Conservation (phyloP, 306 rosid species). For the Amphicarpaea edgeworthii region DNA sequence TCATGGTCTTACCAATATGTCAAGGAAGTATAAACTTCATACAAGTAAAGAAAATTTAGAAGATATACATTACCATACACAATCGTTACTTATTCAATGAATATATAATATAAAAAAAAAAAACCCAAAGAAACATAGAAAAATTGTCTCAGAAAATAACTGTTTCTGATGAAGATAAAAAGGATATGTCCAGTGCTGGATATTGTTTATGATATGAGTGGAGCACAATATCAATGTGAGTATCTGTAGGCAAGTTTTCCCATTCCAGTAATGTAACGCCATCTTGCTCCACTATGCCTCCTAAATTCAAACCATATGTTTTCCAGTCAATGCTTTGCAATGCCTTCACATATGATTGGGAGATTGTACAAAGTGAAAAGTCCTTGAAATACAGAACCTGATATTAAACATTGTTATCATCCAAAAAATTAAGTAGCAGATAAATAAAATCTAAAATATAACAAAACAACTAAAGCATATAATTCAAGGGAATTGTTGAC, state of each 20-base stretch:
- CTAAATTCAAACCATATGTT: conserved; percentile 76
- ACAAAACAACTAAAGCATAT: conserved; percentile 32
- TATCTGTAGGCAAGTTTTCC: conserved; percentile 65
- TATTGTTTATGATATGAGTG: conserved; percentile 76
- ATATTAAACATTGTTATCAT: conserved; percentile 39
- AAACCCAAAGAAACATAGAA: background rate
- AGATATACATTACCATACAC: conserved; percentile 14
- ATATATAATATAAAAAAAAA: background rate
- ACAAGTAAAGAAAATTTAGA: conserved; percentile 9
- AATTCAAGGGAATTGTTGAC: conserved; percentile 28
- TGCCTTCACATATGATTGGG: conserved; percentile 69
- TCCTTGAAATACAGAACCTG: conserved; percentile 85
- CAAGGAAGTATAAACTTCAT: conserved; percentile 61
- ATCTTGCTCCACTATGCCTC: conserved; percentile 58
- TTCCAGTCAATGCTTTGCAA: conserved; percentile 76
- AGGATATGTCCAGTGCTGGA: conserved; percentile 45
- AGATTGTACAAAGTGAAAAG: conserved; percentile 64
- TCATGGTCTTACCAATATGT: conserved; percentile 56
- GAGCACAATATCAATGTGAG: conserved; percentile 75
- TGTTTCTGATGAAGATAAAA: conserved; percentile 39
- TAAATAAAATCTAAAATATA: conserved; percentile 31
- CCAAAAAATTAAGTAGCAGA: conserved; percentile 35
- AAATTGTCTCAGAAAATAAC: background rate
- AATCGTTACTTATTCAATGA: conserved; percentile 6
- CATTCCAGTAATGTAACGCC: conserved; percentile 70